phyloP scores from a whole-genome alignment of 768 basidiomycete species.

The Suillus hirtellus region DNA sequence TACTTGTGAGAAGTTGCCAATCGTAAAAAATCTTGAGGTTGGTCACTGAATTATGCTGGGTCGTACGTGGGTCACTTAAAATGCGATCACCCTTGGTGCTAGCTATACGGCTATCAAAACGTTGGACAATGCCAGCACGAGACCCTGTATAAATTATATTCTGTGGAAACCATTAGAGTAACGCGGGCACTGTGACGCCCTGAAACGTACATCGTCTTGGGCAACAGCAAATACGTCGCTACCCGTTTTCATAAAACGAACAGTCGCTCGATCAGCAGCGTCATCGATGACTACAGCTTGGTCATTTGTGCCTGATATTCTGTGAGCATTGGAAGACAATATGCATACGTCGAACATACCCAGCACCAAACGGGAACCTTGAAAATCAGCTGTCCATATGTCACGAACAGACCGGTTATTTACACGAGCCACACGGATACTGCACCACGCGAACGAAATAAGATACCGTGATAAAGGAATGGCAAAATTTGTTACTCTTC shows the following conservation, averaged over 20 bases:
- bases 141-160: constrained; percentile 54
- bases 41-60: constrained; percentile 47
- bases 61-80: constrained; percentile 37
- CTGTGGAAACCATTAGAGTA: constrained; percentile 30
- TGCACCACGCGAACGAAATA: constrained; percentile 4
- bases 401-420: constrained; percentile 47
- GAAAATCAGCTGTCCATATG: constrained; percentile 56
- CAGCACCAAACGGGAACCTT: constrained; percentile 48
- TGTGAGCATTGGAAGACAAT: constrained; percentile 1
- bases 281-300: constrained; percentile 55
- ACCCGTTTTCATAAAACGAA: constrained; percentile 47
- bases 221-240: constrained; percentile 68
- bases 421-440: constrained; percentile 29
- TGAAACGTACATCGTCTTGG: constrained; percentile 46
- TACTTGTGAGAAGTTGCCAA: constrained; percentile 54
- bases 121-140: constrained; percentile 57
- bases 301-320: constrained; percentile 49
- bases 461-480: constrained; percentile 2
- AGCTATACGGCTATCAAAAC: constrained; percentile 57
- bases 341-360: constrained; percentile 37
- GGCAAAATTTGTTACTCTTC: constrained; percentile 37
- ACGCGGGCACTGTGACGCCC: background rate
- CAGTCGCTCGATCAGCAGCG: constrained; percentile 39
- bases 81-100: constrained; percentile 39
- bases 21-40: constrained; percentile 52